Percentiles rank a stretch among this genome's conserved stretches.
Conservation (phyloP, 2,329 filamentous ascomycete species). For the Aureobasidium sp. region DNA sequence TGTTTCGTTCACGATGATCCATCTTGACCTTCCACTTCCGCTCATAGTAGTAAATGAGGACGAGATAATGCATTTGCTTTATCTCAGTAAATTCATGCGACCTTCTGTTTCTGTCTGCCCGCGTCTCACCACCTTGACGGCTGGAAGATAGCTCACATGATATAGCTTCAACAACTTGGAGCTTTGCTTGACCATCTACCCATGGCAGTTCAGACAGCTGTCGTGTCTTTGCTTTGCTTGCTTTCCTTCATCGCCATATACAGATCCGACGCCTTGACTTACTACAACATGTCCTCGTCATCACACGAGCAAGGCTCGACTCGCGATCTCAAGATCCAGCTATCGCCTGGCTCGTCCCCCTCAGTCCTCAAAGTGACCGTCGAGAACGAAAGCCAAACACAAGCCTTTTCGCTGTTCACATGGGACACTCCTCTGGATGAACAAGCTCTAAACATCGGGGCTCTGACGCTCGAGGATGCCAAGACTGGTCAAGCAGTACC, state of each 20-base stretch:
- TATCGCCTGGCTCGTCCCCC: constrained; percentile 4
- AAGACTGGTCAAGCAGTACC: constrained; percentile 26
- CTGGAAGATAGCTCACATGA: neutral
- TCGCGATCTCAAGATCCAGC: constrained; percentile 2
- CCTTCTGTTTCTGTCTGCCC: neutral
- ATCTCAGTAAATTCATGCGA: neutral
- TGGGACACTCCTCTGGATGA: constrained; percentile 38
- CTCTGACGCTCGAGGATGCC: constrained; percentile 30
- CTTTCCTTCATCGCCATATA: neutral
- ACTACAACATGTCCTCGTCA: neutral
- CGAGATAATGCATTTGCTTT: neutral
- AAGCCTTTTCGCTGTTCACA: constrained; percentile 31
- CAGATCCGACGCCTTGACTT: neutral
- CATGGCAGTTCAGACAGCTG: neutral
- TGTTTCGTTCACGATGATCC: neutral
- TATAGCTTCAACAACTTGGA: neutral
- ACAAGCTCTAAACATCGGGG: constrained; percentile 31
- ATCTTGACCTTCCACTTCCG: neutral
- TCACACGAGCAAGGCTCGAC: neutral
- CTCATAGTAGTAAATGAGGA: neutral
- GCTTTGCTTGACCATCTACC: neutral
- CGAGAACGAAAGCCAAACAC: constrained; percentile 29
- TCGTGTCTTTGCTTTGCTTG: neutral
- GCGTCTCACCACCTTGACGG: neutral
- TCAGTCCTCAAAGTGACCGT: constrained; percentile 30